A percentile compares a stretch with the other conserved stretches of the same genome.
Conservation (phyloP, 2,329 filamentous ascomycete species). For the Cercospora sojina region DNA sequence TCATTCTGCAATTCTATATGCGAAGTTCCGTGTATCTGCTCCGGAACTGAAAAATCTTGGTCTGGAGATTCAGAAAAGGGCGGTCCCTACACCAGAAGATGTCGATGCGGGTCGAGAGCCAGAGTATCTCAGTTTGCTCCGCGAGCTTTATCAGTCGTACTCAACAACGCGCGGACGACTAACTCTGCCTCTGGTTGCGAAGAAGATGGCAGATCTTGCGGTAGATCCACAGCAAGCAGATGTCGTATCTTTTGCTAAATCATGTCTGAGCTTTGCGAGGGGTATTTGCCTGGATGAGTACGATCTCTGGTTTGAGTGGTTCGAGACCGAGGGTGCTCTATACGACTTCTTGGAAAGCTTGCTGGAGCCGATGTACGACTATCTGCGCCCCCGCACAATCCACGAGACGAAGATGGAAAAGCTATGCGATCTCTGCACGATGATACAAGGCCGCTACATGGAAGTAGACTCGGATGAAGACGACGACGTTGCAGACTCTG, state of each 20-base stretch:
- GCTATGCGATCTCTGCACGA: constrained; percentile 65
- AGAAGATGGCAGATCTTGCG: constrained; percentile 58
- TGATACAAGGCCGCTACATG: constrained; percentile 66
- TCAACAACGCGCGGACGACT: constrained; percentile 58
- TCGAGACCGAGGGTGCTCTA: constrained; percentile 60
- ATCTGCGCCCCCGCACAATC: constrained; percentile 63
- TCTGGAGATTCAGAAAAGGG: constrained; percentile 66
- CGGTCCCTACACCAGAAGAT: constrained; percentile 50
- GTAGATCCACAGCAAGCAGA: constrained; percentile 62
- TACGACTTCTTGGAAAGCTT: constrained; percentile 67
- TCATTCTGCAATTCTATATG: constrained; percentile 68
- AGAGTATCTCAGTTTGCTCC: constrained; percentile 66
- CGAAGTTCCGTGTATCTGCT: constrained; percentile 68
- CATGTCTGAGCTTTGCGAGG: constrained; percentile 64
- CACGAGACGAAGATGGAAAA: constrained; percentile 66
- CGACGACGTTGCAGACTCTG: constrained; percentile 43
- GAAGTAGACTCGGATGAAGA: constrained; percentile 53
- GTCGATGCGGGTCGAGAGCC: constrained; percentile 57
- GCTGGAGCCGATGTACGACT: constrained; percentile 66
- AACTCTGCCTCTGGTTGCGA: constrained; percentile 61
- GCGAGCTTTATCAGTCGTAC: constrained; percentile 64
- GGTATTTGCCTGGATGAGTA: constrained; percentile 67
- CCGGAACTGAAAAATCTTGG: constrained; percentile 65
- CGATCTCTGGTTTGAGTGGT: constrained; percentile 66
- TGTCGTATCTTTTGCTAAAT: constrained; percentile 63